Conservation (phyloP, 2,329 filamentous ascomycete genomes). For the Cladosporium halotolerans region DNA sequence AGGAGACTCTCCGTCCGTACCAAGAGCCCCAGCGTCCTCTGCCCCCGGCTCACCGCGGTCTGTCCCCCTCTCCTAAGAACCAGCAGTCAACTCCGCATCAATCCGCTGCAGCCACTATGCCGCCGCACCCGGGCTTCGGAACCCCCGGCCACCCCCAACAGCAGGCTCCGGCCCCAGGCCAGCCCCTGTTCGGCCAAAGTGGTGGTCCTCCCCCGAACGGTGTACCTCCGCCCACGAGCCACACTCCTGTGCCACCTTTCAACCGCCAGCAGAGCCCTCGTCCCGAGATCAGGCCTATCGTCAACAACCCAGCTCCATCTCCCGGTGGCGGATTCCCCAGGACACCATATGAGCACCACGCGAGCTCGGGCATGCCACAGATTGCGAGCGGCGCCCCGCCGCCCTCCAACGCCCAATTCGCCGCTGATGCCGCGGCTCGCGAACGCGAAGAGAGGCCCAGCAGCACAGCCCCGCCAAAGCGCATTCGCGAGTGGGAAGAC, state of each 20-base stretch:
- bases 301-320: slow-evolving; percentile 73
- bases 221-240: slow-evolving; percentile 42
- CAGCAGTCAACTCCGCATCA: slow-evolving; percentile 47
- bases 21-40: slow-evolving; percentile 33
- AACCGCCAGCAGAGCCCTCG: slow-evolving; percentile 52
- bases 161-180: slow-evolving; percentile 19
- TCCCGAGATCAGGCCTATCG: slow-evolving; percentile 74
- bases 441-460: slow-evolving; percentile 68
- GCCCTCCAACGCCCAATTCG: slow-evolving; percentile 49
- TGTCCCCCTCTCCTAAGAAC: slow-evolving; percentile 56
- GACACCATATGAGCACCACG: slow-evolving; percentile 71
- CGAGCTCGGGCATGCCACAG: slow-evolving; percentile 52
- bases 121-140: slow-evolving; percentile 27
- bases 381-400: slow-evolving; percentile 67
- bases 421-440: slow-evolving; percentile 62
- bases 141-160: slow-evolving; percentile 17
- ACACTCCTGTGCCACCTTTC: slow-evolving; percentile 61
- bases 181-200: slow-evolving; percentile 20
- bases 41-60: slow-evolving; percentile 48
- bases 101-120: slow-evolving; percentile 43
- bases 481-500: slow-evolving; percentile 88
- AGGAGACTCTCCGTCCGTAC: slow-evolving; percentile 55
- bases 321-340: slow-evolving; percentile 80
- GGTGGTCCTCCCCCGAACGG: slow-evolving; percentile 19
- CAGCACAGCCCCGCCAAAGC: slow-evolving; percentile 71